Evolutionary conservation across 345 rosid species (phyloP).

Genomic region (Brassica rapa): DNA sequence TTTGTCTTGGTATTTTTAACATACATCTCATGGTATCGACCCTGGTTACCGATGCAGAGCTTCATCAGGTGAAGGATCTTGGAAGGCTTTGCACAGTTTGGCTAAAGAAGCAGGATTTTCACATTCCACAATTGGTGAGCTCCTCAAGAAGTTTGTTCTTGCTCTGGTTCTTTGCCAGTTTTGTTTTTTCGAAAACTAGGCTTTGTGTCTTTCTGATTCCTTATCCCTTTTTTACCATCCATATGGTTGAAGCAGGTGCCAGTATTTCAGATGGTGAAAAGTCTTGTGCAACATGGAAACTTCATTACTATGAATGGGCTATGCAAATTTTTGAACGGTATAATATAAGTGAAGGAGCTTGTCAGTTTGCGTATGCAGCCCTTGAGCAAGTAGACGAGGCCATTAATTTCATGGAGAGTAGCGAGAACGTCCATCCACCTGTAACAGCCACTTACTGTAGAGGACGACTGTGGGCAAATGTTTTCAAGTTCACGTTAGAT

Average conservation of each 20-base stretch:
- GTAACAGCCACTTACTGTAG: slow-evolving; percentile 59
- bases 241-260: slow-evolving; percentile 40
- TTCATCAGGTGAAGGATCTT: slow-evolving; percentile 84
- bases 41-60: slow-evolving; percentile 56
- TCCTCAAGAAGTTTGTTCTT: slow-evolving; percentile 30
- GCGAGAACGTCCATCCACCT: slow-evolving; percentile 40
- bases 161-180: slow-evolving; percentile 16
- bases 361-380: slow-evolving; percentile 94
- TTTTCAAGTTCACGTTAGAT: slow-evolving; percentile 91
- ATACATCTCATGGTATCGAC: slow-evolving; percentile 20
- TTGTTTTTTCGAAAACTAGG: slow-evolving; percentile 14
- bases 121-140: slow-evolving; percentile 61
- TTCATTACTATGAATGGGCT: slow-evolving; percentile 96
- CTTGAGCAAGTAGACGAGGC: slow-evolving; percentile 98
- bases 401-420: slow-evolving; percentile 41
- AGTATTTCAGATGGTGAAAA: slow-evolving; percentile 51
- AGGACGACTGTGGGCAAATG: slow-evolving; percentile 95
- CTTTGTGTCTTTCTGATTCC: slow-evolving; percentile 8
- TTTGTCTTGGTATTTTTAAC: slow-evolving; percentile 12
- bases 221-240: slow-evolving; percentile 1
- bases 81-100: slow-evolving; percentile 71
- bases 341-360: slow-evolving; percentile 84
- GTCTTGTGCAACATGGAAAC: slow-evolving; percentile 78
- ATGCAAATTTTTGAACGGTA: slow-evolving; percentile 96
- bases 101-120: slow-evolving; percentile 72